Conservation (phyloP, 371 early-diverging fungal genomes). For the Basidiobolus meristosporus region DNA sequence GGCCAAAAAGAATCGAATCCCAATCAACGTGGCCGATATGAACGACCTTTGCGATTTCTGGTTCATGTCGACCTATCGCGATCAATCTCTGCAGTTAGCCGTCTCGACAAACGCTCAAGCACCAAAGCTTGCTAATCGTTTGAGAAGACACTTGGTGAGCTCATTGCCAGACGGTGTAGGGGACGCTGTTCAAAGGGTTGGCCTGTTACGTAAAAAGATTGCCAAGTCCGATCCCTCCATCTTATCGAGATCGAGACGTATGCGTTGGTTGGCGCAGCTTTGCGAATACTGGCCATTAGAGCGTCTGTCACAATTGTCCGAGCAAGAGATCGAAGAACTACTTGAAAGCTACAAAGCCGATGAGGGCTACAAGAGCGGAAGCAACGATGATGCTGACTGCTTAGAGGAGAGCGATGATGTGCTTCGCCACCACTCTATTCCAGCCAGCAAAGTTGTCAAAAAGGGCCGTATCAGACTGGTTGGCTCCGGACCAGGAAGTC, state of each 20-base stretch:
- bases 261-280: slow-evolving; percentile 34
- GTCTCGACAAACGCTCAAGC: slow-evolving; percentile 83
- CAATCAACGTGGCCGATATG: slow-evolving; percentile 85
- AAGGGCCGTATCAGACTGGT: slow-evolving; percentile 17
- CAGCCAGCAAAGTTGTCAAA: slow-evolving; percentile 13
- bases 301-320: too few species aligned
- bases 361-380: too few species aligned
- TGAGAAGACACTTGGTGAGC: slow-evolving; percentile 40
- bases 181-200: slow-evolving; percentile 48
- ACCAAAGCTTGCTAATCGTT: slow-evolving; percentile 64
- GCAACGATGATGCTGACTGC: too few species aligned
- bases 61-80: slow-evolving; percentile 72
- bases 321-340: too few species aligned
- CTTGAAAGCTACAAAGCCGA: too few species aligned
- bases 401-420: too few species aligned
- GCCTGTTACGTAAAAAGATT: slow-evolving; percentile 38
- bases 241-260: slow-evolving; percentile 39
- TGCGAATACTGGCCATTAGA: too few species aligned
- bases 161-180: slow-evolving; percentile 44
- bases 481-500: slow-evolving; percentile 83
- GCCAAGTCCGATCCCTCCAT: slow-evolving; percentile 44
- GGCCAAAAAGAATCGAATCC: slow-evolving; percentile 17
- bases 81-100: slow-evolving; percentile 69
- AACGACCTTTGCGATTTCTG: slow-evolving; percentile 81
- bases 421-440: too few species aligned